Evolutionary conservation across 2,329 filamentous ascomycete species (phyloP).

Genomic region (Dothideomycetidae sp.): DNA sequence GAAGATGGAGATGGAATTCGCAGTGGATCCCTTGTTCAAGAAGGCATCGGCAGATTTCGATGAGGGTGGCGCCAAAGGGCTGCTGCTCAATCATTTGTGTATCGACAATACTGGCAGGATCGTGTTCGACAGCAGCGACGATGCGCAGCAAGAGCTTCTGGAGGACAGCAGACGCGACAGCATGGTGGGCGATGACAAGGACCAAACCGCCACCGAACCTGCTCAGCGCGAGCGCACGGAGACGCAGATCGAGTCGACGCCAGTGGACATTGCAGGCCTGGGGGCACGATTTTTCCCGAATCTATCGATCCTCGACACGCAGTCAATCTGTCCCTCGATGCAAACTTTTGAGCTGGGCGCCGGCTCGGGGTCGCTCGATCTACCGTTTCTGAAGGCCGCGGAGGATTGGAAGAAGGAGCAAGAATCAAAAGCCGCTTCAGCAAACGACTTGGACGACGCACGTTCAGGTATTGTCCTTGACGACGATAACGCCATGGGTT

Average conservation of each 20-base stretch:
- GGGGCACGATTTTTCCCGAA: conserved; percentile 77
- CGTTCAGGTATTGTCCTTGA: conserved; percentile 74
- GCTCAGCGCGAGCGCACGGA: conserved; percentile 15
- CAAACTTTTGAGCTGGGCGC: conserved; percentile 89
- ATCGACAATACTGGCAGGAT: conserved; percentile 87
- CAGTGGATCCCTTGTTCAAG: conserved; percentile 96
- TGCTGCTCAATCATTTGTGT: conserved; percentile 89
- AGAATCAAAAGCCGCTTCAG: conserved; percentile 35
- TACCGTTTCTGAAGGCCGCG: conserved; percentile 73
- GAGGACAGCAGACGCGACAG: conserved; percentile 23
- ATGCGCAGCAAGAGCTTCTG: conserved; percentile 43
- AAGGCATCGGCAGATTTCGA: conserved; percentile 98
- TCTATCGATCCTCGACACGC: conserved; percentile 58
- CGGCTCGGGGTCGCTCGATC: conserved; percentile 68
- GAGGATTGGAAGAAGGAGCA: conserved; percentile 64
- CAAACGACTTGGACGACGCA: conserved; percentile 40
- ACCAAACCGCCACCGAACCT: conserved; percentile 32
- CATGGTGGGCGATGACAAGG: conserved; percentile 30
- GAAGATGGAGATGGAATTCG: conserved; percentile 93
- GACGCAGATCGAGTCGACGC: conserved; percentile 38
- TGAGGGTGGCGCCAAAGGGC: conserved; percentile 88
- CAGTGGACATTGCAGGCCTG: conserved; percentile 65
- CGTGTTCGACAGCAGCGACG: conserved; percentile 96
- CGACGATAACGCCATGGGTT: conserved; percentile 69
- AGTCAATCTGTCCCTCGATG: conserved; percentile 88